Evolutionary conservation across 2,329 filamentous ascomycete species (phyloP).

Genomic region (Rugonectria rugulosa): DNA sequence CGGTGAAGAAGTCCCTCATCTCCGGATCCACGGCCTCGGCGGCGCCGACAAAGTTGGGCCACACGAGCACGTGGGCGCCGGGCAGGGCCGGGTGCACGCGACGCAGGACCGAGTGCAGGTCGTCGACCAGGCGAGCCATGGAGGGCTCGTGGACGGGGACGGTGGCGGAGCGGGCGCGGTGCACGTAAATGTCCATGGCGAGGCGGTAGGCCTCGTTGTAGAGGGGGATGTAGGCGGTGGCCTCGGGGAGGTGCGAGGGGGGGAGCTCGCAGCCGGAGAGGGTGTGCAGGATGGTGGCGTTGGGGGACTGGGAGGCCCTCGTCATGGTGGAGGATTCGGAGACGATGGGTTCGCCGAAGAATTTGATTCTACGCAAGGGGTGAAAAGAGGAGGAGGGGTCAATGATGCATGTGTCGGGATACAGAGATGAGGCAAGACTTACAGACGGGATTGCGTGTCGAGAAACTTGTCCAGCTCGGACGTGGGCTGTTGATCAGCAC

Average conservation of each 20-base stretch:
- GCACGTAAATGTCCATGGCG: constrained; percentile 18
- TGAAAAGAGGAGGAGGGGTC: too few species aligned
- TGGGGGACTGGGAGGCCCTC: not conserved
- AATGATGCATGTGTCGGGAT: not conserved
- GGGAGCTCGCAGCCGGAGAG: constrained; percentile 9
- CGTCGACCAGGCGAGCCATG: constrained; percentile 10
- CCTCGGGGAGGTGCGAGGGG: not conserved
- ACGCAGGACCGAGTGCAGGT: constrained; percentile 1
- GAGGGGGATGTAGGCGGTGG: constrained; percentile 5
- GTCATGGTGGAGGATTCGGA: constrained; percentile 6
- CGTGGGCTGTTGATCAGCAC: not conserved
- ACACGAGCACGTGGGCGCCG: constrained; percentile 19
- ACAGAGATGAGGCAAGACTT: not conserved
- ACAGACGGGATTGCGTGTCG: constrained; percentile 17
- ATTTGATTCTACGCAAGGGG: constrained; percentile 22
- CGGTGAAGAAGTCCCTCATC: constrained; percentile 8
- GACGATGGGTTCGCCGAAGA: constrained; percentile 21
- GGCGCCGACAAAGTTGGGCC: constrained; percentile 19
- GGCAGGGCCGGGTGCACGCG: constrained; percentile 12
- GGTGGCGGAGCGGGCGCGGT: constrained; percentile 9
- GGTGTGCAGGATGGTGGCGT: constrained; percentile 5
- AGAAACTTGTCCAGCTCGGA: constrained; percentile 11
- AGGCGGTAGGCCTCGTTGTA: constrained; percentile 20
- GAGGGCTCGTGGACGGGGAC: constrained; percentile 1
- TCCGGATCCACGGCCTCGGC: constrained; percentile 9